Evolutionary conservation across 305 asterid genomes (phyloP).

Genomic region (Fraxinus dipetala): DNA sequence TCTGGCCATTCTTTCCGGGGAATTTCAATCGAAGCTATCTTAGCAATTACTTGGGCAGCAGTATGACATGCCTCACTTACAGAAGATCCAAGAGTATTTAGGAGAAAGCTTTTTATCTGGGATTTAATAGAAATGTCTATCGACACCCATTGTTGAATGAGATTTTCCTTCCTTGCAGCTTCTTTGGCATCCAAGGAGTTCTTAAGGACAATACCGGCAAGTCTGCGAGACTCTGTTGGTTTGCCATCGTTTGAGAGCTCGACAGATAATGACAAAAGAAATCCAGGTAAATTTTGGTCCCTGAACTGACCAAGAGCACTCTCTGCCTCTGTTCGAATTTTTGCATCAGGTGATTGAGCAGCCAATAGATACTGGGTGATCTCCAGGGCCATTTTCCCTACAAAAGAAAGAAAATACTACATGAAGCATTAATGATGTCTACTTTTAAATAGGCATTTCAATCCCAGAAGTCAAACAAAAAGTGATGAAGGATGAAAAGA

Average conservation of each 20-base stretch:
- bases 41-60: constrained; percentile 86
- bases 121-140: constrained; percentile 57
- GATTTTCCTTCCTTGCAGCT: constrained; percentile 52
- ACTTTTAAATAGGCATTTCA: background rate
- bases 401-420: background rate
- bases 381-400: constrained; percentile 69
- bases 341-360: constrained; percentile 88
- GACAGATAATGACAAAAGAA: constrained; percentile 62
- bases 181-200: constrained; percentile 88
- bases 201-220: constrained; percentile 86
- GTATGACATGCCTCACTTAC: constrained; percentile 70
- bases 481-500: background rate
- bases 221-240: constrained; percentile 78
- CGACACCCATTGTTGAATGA: constrained; percentile 63
- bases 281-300: constrained; percentile 74
- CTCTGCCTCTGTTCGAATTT: constrained; percentile 72
- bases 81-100: constrained; percentile 67
- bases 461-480: background rate
- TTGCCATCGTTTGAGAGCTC: constrained; percentile 77
- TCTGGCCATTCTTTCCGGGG: constrained; percentile 92
- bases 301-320: constrained; percentile 55
- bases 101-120: constrained; percentile 62
- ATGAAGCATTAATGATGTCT: background rate
- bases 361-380: constrained; percentile 75
- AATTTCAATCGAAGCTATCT: constrained; percentile 76